Conservation (phyloP, 345 rosid genomes). For the Populus tremula region DNA sequence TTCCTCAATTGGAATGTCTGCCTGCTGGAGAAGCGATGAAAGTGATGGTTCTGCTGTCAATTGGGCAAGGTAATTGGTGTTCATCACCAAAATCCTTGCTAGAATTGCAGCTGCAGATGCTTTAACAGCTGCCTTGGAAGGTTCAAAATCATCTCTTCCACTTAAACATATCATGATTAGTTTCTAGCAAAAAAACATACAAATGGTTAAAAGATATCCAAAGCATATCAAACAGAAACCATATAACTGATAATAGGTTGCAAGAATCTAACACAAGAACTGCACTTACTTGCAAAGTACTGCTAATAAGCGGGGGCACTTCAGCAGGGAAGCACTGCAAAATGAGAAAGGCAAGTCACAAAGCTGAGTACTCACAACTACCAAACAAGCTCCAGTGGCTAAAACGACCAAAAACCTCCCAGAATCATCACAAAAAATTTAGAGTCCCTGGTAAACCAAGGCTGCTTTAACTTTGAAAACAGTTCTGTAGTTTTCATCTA, state of each 20-base stretch:
- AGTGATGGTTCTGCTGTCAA: constrained; percentile 86
- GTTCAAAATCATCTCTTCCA: constrained; percentile 82
- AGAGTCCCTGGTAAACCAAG: no score
- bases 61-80: constrained; percentile 80
- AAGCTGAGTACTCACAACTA: no score
- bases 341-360: background rate
- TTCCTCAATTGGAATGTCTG: constrained; percentile 63
- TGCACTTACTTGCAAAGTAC: constrained; percentile 69
- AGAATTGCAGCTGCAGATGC: constrained; percentile 79
- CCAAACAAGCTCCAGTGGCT: no score
- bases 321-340: constrained; percentile 83
- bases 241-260: constrained; percentile 3
- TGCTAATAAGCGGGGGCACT: constrained; percentile 76
- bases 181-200: constrained; percentile 49
- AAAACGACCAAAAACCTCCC: no score
- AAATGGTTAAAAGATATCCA: constrained; percentile 3
- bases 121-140: constrained; percentile 81
- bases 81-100: constrained; percentile 94
- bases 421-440: no score
- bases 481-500: no score
- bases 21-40: constrained; percentile 62
- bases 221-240: background rate
- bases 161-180: constrained; percentile 74
- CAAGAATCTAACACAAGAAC: constrained; percentile 15
- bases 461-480: no score